Percentiles rank a stretch among this genome's conserved stretches.
Conservation (phyloP, 1,284 basidiomycete genomes). For the Fereydounia khargensis region DNA sequence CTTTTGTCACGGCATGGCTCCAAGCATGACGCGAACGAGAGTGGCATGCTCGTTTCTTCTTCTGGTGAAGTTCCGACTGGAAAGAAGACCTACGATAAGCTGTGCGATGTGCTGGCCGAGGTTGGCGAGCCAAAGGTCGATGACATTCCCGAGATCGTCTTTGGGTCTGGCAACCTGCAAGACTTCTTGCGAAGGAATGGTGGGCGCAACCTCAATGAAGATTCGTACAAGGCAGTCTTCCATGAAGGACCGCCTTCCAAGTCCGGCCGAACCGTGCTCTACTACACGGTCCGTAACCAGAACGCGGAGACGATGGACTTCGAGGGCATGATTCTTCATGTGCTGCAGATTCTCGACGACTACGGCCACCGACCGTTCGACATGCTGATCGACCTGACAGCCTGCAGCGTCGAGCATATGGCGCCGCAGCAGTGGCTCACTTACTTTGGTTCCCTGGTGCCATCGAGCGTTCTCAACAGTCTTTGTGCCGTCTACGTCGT, state of each 20-base stretch:
- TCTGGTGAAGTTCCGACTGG: no score
- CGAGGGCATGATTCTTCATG: slow-evolving; percentile 68
- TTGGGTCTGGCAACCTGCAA: slow-evolving; percentile 26
- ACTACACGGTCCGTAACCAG: slow-evolving; percentile 62
- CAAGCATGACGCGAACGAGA: background rate
- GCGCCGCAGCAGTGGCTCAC: slow-evolving; percentile 45
- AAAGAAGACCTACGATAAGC: slow-evolving; percentile 33
- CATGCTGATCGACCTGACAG: slow-evolving; percentile 41
- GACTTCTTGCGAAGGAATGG: slow-evolving; percentile 41
- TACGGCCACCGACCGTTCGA: slow-evolving; percentile 34
- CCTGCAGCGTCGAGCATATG: slow-evolving; percentile 26
- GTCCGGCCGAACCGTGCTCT: slow-evolving; percentile 59
- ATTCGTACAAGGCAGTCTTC: slow-evolving; percentile 37
- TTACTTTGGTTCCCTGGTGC: slow-evolving; percentile 43
- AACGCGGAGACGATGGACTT: slow-evolving; percentile 81
- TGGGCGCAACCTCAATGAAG: slow-evolving; percentile 40
- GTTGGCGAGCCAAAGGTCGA: slow-evolving; percentile 35
- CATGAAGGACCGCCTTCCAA: slow-evolving; percentile 41
- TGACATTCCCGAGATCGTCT: slow-evolving; percentile 16
- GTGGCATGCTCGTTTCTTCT: background rate
- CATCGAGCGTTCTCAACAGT: slow-evolving; percentile 31
- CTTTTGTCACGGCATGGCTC: slow-evolving; percentile 36
- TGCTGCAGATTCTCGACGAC: slow-evolving; percentile 34
- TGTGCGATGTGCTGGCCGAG: slow-evolving; percentile 35
- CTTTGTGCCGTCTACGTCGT: slow-evolving; percentile 38